Evolutionary conservation across 2,329 filamentous ascomycete genomes (phyloP).

Genomic region (Sporothrix schenckii): DNA sequence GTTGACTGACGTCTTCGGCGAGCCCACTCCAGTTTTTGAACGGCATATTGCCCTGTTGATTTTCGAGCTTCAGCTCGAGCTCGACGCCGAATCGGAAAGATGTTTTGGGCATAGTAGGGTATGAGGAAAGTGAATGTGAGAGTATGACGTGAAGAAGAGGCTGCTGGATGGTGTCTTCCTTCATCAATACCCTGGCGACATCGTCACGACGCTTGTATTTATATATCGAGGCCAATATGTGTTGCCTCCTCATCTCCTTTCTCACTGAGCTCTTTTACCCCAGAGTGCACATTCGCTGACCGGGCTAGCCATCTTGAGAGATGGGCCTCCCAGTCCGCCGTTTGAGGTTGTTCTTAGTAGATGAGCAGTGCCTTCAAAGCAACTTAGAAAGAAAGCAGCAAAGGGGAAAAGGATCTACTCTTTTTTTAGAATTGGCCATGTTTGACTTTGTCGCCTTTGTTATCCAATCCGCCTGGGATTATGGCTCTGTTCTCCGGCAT

Average conservation of each 20-base stretch:
- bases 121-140: not conserved
- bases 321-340: conserved; percentile 28
- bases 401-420: not conserved
- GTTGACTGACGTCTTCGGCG: conserved; percentile 44
- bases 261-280: not conserved
- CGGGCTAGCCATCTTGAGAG: conserved; percentile 31
- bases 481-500: not conserved
- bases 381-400: not conserved
- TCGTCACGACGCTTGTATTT: not conserved
- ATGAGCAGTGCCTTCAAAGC: not conserved
- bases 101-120: not conserved
- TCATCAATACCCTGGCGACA: not conserved
- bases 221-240: not conserved
- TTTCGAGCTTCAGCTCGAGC: conserved; percentile 45
- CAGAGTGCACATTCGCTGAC: not conserved
- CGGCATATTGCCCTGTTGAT: conserved; percentile 40
- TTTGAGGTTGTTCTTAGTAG: conserved; percentile 29
- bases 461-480: not conserved
- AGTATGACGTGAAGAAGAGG: not conserved
- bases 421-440: not conserved
- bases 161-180: not conserved
- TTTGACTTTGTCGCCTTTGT: not conserved
- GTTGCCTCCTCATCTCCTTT: not conserved
- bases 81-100: conserved; percentile 45
- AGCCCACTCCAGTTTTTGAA: conserved; percentile 42